Conservation (phyloP, 305 asterid genomes). For the Fraxinus floribunda region DNA sequence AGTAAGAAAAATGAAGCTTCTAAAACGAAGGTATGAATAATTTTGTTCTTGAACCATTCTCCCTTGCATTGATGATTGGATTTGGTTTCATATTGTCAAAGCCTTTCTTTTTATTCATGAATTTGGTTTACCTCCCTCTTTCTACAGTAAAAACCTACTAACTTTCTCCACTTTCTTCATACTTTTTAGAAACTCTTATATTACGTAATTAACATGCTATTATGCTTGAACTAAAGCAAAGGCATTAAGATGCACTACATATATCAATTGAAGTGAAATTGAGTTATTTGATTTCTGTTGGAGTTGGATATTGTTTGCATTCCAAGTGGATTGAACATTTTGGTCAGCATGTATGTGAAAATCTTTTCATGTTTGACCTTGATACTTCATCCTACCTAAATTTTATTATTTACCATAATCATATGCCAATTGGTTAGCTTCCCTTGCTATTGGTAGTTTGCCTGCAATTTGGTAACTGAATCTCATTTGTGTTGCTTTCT, state of each 20-base stretch:
- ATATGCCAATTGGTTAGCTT: background rate
- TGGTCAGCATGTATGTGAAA: background rate
- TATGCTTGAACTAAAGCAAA: background rate
- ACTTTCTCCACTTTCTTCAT: background rate
- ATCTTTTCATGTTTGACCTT: background rate
- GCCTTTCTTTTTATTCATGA: constrained; percentile 5
- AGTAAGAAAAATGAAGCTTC: constrained; percentile 54
- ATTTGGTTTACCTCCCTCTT: background rate
- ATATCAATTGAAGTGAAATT: background rate
- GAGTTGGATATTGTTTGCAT: background rate
- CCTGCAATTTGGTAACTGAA: background rate
- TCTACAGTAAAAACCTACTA: background rate
- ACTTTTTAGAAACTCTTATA: background rate
- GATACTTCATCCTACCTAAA: background rate
- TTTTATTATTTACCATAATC: background rate
- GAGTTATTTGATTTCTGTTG: background rate
- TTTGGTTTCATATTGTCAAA: constrained; percentile 8
- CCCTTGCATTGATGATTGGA: background rate
- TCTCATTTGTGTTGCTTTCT: background rate
- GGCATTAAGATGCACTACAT: background rate
- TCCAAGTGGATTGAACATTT: background rate
- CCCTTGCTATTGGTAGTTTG: background rate
- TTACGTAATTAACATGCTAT: background rate
- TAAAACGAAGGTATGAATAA: constrained; percentile 60
- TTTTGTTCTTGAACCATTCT: constrained; percentile 5